phyloP scores from a whole-genome alignment of 441 rosid species.

The Gossypium schwendimanii region DNA sequence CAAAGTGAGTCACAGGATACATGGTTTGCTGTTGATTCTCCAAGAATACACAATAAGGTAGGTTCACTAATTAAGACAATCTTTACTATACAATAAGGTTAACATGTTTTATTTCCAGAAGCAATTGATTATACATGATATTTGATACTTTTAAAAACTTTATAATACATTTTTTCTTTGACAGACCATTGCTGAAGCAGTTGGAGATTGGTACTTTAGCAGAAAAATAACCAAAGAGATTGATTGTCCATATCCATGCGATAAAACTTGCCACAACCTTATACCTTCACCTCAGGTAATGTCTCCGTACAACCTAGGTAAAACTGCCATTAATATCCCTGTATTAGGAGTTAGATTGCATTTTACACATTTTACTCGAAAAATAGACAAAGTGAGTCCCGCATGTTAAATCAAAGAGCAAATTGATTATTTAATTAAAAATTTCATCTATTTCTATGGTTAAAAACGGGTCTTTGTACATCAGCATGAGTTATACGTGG shows the following conservation, averaged over 20 bases:
- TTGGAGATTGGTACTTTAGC: constrained; percentile 67
- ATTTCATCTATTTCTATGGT: no score
- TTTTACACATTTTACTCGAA: no score
- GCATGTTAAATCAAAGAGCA: no score
- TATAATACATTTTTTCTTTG: background rate
- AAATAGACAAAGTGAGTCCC: no score
- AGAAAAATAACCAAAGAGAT: constrained; percentile 41
- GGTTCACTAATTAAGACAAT: no score
- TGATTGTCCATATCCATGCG: constrained; percentile 62
- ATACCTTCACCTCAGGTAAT: constrained; percentile 38
- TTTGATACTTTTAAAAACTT: background rate
- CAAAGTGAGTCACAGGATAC: constrained; percentile 64
- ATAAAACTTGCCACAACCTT: constrained; percentile 55
- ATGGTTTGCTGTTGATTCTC: constrained; percentile 57
- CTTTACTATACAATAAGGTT: no score
- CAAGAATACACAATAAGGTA: constrained; percentile 51
- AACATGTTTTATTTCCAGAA: background rate
- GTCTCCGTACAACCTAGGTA: background rate
- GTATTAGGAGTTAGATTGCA: no score
- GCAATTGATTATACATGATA: background rate
- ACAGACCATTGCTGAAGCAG: constrained; percentile 56
- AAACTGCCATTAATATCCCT: no score
- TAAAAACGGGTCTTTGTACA: no score
- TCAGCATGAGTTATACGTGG: no score
- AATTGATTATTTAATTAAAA: no score